Conservation (phyloP, 306 rosid species). For the Acacia melanoxylon region DNA sequence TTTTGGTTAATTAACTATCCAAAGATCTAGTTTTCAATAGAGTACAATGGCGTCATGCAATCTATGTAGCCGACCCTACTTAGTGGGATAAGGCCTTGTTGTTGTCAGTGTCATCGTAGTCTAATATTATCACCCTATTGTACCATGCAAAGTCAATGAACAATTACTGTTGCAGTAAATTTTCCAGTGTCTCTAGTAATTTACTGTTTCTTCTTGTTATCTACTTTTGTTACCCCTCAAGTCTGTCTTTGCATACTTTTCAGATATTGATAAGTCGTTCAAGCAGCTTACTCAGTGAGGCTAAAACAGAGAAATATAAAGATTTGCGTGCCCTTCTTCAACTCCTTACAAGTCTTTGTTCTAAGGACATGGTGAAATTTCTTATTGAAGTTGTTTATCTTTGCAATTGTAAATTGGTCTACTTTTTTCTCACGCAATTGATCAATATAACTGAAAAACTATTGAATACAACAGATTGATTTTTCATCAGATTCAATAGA, state of each 20-base stretch:
- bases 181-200: slow-evolving; percentile 19
- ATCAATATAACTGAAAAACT: slow-evolving; percentile 31
- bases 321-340: slow-evolving; percentile 98
- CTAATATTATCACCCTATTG: slow-evolving; percentile 5
- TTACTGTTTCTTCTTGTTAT: background rate
- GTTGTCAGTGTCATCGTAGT: background rate
- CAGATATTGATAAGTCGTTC: slow-evolving; percentile 90
- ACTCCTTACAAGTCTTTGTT: slow-evolving; percentile 91
- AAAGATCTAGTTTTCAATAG: no score
- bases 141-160: slow-evolving; percentile 19
- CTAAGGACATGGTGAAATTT: slow-evolving; percentile 79
- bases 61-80: no score
- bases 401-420: slow-evolving; percentile 26
- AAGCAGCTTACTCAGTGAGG: slow-evolving; percentile 77
- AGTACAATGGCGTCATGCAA: no score
- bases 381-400: slow-evolving; percentile 8
- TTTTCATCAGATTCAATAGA: slow-evolving; percentile 83
- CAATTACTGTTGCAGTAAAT: background rate
- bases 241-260: slow-evolving; percentile 30
- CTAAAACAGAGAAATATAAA: slow-evolving; percentile 80
- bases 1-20: no score
- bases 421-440: slow-evolving; percentile 23
- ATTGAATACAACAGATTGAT: slow-evolving; percentile 65
- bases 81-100: no score
- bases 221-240: slow-evolving; percentile 13